Conservation (phyloP, 495 filamentous ascomycete species). For the Copromyces sp. region DNA sequence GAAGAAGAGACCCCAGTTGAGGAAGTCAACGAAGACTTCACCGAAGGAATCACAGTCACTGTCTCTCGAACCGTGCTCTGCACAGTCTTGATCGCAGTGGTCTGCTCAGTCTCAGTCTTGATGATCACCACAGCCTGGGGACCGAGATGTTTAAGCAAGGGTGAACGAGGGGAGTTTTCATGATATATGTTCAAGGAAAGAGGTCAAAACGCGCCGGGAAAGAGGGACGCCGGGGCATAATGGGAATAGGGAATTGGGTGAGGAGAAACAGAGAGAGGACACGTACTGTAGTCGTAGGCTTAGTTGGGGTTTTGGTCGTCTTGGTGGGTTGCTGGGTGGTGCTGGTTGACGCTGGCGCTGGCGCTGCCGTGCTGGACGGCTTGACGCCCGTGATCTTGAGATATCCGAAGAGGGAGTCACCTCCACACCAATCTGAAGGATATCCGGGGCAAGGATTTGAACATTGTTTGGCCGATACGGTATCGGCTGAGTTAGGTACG, state of each 20-base stretch:
- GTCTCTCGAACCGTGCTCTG: conserved; percentile 24
- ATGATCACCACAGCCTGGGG: not conserved
- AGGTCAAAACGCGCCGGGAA: not conserved
- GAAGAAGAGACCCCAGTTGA: conserved; percentile 7
- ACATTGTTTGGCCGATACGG: conserved; percentile 25
- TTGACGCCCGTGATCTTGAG: conserved; percentile 16
- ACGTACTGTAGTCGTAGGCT: conserved; percentile 13
- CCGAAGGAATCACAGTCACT: conserved; percentile 11
- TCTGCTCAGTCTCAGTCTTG: conserved; percentile 15
- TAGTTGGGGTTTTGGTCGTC: not conserved
- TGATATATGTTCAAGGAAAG: not conserved
- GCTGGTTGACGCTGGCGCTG: conserved; percentile 3
- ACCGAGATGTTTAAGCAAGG: not conserved
- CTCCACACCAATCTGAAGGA: conserved; percentile 32
- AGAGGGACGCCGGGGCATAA: not conserved
- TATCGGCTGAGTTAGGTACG: conserved; percentile 20
- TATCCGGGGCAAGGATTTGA: conserved; percentile 30
- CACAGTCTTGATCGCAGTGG: conserved; percentile 22
- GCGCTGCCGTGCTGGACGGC: conserved; percentile 21
- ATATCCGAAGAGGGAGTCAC: conserved; percentile 29
- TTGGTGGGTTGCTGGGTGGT: not conserved
- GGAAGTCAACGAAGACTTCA: conserved; percentile 10
- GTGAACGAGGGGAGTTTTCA: not conserved
- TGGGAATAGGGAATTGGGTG: not conserved
- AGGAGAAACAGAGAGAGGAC: not conserved